phyloP scores from a whole-genome alignment of 2,329 filamentous ascomycete genomes.

The Trichoderma sp. region DNA sequence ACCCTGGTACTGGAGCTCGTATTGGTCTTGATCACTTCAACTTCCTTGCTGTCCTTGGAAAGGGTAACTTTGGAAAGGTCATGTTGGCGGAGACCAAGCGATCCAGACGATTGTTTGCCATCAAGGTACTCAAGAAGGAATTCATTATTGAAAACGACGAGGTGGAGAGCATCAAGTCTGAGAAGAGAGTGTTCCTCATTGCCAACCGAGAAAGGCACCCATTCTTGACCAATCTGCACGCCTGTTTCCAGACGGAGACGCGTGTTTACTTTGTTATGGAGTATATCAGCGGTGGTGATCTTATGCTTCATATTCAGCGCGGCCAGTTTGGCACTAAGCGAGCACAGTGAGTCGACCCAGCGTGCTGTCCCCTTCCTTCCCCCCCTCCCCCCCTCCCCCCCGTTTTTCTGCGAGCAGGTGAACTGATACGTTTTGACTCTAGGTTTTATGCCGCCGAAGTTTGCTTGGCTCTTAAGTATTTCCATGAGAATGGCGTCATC shows the following conservation, averaged over 20 bases:
- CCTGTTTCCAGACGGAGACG: constrained; percentile 98
- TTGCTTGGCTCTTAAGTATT: constrained; percentile 95
- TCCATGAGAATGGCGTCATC: constrained; percentile 98
- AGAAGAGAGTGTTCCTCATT: constrained; percentile 96
- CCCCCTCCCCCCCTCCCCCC: too few relatives aligned
- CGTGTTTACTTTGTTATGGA: constrained; percentile 99
- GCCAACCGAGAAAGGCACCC: constrained; percentile 97
- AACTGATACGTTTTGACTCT: constrained; percentile 2
- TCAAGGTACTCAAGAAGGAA: constrained; percentile 99
- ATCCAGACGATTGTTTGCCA: constrained; percentile 89
- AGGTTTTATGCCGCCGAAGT: constrained; percentile 98
- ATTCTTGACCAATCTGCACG: constrained; percentile 92
- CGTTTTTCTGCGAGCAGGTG: neutral
- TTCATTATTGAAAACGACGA: constrained; percentile 99
- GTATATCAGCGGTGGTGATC: constrained; percentile 96
- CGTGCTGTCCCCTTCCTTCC: too few relatives aligned
- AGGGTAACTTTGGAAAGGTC: constrained; percentile 99
- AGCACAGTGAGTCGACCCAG: constrained; percentile 73
- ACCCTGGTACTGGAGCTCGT: constrained; percentile 74
- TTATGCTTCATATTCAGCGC: constrained; percentile 98
- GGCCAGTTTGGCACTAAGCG: constrained; percentile 95
- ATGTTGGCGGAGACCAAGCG: constrained; percentile 98
- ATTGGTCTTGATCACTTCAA: constrained; percentile 99
- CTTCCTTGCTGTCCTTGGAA: constrained; percentile 95
- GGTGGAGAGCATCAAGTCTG: constrained; percentile 95